Evolutionary conservation across 345 rosid species (phyloP), one percentile per base, ranked within the genome.

Genomic region (Salix caprea): DNA sequence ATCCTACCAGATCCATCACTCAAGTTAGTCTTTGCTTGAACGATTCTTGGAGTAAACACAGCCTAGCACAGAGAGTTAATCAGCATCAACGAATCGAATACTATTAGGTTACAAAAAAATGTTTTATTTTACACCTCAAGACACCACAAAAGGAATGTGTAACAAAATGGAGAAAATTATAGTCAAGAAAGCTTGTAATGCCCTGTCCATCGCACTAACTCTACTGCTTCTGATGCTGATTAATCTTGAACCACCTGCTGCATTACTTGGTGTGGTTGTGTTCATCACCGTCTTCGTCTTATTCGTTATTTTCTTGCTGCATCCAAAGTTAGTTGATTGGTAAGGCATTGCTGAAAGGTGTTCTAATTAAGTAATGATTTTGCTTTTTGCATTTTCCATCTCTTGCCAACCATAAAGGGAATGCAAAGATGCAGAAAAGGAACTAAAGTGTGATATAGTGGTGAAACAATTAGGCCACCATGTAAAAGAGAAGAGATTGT

Each of bases 291-390:
- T 77, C 80, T 81, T 89, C 5, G 99, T 89, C 83, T 68, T 79
- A 70, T 88, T 95, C 83, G 84, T 87, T 24, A 89, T 88, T 84
- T 86, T 89, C 86, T 89, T 91, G 75, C 99, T 95, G 97, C 80
- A 87, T 54, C 52, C 73, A 42, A 30, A 65, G 12, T 61, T 3
- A 12, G 42, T 72, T 72, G 42, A 19, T 39, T 1, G 32, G 39
- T 3, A 69, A 52, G 48, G 46, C 60, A 39, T 62, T 32, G 46
- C 54, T 39, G 69, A 61, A 69, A 69, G 23, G 66, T 71, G 40
- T 7, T 52, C 21, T 28, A 4, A 16, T 76, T 42, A 81, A 70
- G 32, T 48, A 44, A 76, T 73, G 61, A 69, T 61, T 37, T 1
- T 11, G 64, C 64, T 23, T 58, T 75, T 66, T 48, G 32, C 64